Conservation (phyloP, 2,329 filamentous ascomycete species). For the Cordyceps farinosa region DNA sequence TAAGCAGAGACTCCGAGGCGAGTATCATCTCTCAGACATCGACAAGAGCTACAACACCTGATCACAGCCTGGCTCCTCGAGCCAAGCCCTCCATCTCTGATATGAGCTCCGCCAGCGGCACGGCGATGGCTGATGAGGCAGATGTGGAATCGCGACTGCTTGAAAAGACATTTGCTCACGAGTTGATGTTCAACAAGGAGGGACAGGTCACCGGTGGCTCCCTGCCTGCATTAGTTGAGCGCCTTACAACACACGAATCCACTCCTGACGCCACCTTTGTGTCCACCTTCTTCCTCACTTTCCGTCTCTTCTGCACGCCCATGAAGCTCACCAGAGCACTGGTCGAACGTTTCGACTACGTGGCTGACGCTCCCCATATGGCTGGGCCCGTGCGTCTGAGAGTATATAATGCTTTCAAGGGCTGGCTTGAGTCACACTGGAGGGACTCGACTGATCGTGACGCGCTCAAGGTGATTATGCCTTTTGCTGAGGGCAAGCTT, state of each 20-base stretch:
- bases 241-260: constrained; percentile 86
- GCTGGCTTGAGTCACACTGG: constrained; percentile 97
- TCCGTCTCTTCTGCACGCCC: constrained; percentile 86
- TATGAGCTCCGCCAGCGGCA: constrained; percentile 63
- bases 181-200: constrained; percentile 90
- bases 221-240: constrained; percentile 85
- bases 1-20: constrained; percentile 75
- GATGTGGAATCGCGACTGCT: constrained; percentile 78
- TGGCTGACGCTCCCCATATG: constrained; percentile 70
- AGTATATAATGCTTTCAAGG: constrained; percentile 95
- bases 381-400: constrained; percentile 79
- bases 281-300: constrained; percentile 93
- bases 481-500: constrained; percentile 75
- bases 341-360: constrained; percentile 90
- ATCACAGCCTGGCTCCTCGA: constrained; percentile 53
- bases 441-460: constrained; percentile 73
- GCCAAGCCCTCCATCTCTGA: constrained; percentile 64
- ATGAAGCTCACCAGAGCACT: constrained; percentile 73
- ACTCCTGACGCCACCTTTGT: constrained; percentile 91
- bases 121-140: constrained; percentile 66
- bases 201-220: constrained; percentile 92
- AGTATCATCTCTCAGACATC: constrained; percentile 79
- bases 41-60: constrained; percentile 84
- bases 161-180: constrained; percentile 88
- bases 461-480: constrained; percentile 70